A percentile compares a stretch with the other conserved stretches of the same genome.
phyloP scores from a whole-genome alignment of 225 moss, liverwort and hornwort species.

The Bryum argenteum region DNA sequence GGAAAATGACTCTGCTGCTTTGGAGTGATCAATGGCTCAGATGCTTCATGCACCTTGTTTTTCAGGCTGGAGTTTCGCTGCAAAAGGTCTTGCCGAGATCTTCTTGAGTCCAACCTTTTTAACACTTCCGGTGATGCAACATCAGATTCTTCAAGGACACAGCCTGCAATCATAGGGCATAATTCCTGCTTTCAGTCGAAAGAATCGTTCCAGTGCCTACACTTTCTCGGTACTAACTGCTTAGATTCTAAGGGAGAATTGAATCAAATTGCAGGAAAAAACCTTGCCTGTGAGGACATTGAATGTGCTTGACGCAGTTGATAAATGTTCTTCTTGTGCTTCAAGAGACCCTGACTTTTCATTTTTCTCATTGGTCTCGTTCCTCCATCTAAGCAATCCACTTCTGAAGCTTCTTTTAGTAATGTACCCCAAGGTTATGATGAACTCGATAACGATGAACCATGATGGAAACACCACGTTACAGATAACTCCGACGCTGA shows the following conservation, averaged over 20 bases:
- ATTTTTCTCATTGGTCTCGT: conserved; percentile 27
- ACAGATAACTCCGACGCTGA: conserved; percentile 41
- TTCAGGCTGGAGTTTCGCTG: background rate
- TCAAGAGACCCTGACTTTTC: background rate
- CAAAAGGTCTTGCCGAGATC: conserved; percentile 20
- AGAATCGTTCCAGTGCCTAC: background rate
- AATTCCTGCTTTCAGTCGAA: background rate
- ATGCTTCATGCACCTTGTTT: conserved; percentile 15
- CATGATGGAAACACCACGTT: conserved; percentile 36
- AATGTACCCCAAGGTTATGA: conserved; percentile 34
- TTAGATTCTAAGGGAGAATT: background rate
- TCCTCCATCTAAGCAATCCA: conserved; percentile 36
- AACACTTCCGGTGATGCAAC: conserved; percentile 25
- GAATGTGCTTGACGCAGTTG: conserved; percentile 15
- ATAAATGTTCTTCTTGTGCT: conserved; percentile 13
- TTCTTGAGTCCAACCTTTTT: conserved; percentile 30
- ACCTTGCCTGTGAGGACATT: conserved; percentile 33
- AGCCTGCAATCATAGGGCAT: conserved; percentile 23
- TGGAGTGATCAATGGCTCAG: conserved; percentile 12
- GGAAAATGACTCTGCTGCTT: conserved; percentile 14
- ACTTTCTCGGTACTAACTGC: conserved; percentile 1
- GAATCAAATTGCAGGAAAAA: background rate
- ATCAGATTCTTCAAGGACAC: conserved; percentile 40
- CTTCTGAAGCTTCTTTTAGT: conserved; percentile 28
- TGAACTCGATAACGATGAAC: conserved; percentile 37